Evolutionary conservation across 805 yeast genomes (phyloP).

Genomic region (Kuraishia hungarica): DNA sequence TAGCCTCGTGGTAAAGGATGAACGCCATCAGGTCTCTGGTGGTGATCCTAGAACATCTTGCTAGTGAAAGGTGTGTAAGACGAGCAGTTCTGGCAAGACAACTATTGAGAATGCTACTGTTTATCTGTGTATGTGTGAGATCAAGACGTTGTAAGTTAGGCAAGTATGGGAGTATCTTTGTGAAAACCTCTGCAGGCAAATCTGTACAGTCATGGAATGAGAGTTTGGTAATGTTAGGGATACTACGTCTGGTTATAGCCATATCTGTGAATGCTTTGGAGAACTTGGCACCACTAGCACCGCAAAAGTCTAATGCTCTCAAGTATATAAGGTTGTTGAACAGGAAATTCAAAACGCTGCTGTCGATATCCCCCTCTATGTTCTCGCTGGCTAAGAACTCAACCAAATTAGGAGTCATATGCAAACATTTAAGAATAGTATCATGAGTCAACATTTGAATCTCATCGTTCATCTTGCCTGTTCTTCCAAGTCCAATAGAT

Average conservation of each 20-base stretch:
- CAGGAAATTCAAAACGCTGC: slow-evolving; percentile 41
- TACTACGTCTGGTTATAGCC: slow-evolving; percentile 15
- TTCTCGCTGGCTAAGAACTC: slow-evolving; percentile 83
- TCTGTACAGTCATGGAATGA: slow-evolving; percentile 89
- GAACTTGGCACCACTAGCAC: slow-evolving; percentile 63
- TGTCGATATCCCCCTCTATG: slow-evolving; percentile 74
- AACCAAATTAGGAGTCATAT: slow-evolving; percentile 53
- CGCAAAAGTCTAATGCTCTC: slow-evolving; percentile 79
- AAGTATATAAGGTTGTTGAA: slow-evolving; percentile 48
- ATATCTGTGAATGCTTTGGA: slow-evolving; percentile 46
- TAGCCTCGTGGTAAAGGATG: slow-evolving; percentile 64
- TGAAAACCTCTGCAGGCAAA: slow-evolving; percentile 48
- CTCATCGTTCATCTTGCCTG: slow-evolving; percentile 83
- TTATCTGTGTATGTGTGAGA: slow-evolving; percentile 72
- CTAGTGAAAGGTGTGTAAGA: slow-evolving; percentile 67
- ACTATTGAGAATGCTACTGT: slow-evolving; percentile 47
- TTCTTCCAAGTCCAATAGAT: slow-evolving; percentile 81
- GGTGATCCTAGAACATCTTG: slow-evolving; percentile 58
- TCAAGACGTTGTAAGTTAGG: slow-evolving; percentile 59
- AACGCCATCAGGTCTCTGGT: slow-evolving; percentile 66
- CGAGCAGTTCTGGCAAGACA: slow-evolving; percentile 45
- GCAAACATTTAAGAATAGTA: slow-evolving; percentile 59
- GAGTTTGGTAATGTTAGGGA: slow-evolving; percentile 30
- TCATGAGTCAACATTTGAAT: slow-evolving; percentile 81
- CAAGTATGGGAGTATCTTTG: slow-evolving; percentile 48